phyloP scores from a whole-genome alignment of 2,329 filamentous ascomycete genomes.

The Tympanopsis confertula region DNA sequence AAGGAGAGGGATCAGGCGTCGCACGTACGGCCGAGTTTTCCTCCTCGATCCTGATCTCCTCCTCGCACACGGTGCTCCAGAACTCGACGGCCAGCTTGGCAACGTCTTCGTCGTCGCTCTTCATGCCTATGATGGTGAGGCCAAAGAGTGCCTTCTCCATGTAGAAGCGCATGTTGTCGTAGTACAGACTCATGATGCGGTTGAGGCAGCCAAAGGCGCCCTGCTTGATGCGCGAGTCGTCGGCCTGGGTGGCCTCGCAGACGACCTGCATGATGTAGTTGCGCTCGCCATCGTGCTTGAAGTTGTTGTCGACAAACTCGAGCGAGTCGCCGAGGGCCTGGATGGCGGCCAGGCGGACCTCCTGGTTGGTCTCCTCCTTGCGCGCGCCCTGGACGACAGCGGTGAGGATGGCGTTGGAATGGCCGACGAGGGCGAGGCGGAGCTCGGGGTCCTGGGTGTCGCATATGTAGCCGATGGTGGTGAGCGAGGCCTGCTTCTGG shows the following conservation, averaged over 20 bases:
- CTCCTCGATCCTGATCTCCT: conserved; percentile 95
- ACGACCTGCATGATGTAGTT: conserved; percentile 99
- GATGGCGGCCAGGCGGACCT: conserved; percentile 87
- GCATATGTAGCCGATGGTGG: conserved; percentile 97
- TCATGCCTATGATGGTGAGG: conserved; percentile 95
- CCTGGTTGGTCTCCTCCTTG: conserved; percentile 84
- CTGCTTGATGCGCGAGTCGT: conserved; percentile 84
- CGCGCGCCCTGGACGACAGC: conserved; percentile 94
- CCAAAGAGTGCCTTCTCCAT: conserved; percentile 99
- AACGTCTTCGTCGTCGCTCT: conserved; percentile 93
- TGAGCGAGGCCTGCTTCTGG: conserved; percentile 88
- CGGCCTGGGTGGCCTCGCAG: conserved; percentile 93
- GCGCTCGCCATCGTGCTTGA: conserved; percentile 95
- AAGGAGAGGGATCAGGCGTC: conserved; percentile 1
- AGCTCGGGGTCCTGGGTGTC: conserved; percentile 86
- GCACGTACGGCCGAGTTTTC: conserved; percentile 68
- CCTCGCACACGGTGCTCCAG: conserved; percentile 99
- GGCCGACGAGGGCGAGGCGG: conserved; percentile 64
- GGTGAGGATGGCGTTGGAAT: conserved; percentile 95
- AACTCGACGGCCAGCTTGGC: conserved; percentile 97
- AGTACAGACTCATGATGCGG: conserved; percentile 97
- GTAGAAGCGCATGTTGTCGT: conserved; percentile 99
- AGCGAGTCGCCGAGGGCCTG: conserved; percentile 89
- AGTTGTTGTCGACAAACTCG: conserved; percentile 96
- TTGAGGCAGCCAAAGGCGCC: conserved; percentile 95